phyloP scores from a whole-genome alignment of 2,329 filamentous ascomycete species.

The Calonectria leucothoes region DNA sequence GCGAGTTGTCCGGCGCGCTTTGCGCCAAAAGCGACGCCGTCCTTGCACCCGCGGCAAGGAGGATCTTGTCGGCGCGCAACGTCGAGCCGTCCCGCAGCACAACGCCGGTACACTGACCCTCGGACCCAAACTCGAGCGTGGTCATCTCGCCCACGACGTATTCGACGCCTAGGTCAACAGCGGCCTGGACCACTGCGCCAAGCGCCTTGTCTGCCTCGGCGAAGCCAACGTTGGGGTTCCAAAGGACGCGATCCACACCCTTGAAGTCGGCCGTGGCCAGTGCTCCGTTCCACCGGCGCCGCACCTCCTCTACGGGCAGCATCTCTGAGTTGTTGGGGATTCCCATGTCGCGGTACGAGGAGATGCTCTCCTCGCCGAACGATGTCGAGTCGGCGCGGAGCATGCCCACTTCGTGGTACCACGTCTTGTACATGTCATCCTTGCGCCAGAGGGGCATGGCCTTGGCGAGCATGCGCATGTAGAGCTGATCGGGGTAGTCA shows the following conservation, averaged over 20 bases:
- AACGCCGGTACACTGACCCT: slow-evolving; percentile 62
- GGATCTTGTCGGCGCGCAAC: slow-evolving; percentile 62
- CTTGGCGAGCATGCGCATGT: slow-evolving; percentile 53
- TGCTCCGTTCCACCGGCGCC: slow-evolving; percentile 65
- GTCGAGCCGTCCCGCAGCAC: slow-evolving; percentile 56
- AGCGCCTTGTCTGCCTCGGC: slow-evolving; percentile 68
- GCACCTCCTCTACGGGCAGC: slow-evolving; percentile 63
- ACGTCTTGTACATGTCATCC: slow-evolving; percentile 62
- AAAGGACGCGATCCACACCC: slow-evolving; percentile 64
- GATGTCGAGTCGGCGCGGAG: slow-evolving; percentile 53
- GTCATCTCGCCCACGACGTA: slow-evolving; percentile 64
- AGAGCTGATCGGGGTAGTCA: slow-evolving; percentile 54
- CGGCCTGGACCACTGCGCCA: slow-evolving; percentile 63
- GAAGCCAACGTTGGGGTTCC: slow-evolving; percentile 70
- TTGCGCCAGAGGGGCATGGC: slow-evolving; percentile 54
- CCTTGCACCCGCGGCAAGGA: slow-evolving; percentile 68
- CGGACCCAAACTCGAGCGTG: slow-evolving; percentile 58
- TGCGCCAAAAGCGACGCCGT: slow-evolving; percentile 65
- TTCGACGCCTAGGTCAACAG: slow-evolving; percentile 64
- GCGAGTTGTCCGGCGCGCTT: slow-evolving; percentile 58
- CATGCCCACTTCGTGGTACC: slow-evolving; percentile 71
- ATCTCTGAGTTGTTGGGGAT: slow-evolving; percentile 54
- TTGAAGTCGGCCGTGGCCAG: slow-evolving; percentile 69
- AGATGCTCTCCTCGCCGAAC: slow-evolving; percentile 58
- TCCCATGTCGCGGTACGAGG: slow-evolving; percentile 49